These are phyloP conservation scores for Trametes sp. DNA, from an alignment of 1,284 basidiomycete species.

Conservation along the genomic window DNA sequence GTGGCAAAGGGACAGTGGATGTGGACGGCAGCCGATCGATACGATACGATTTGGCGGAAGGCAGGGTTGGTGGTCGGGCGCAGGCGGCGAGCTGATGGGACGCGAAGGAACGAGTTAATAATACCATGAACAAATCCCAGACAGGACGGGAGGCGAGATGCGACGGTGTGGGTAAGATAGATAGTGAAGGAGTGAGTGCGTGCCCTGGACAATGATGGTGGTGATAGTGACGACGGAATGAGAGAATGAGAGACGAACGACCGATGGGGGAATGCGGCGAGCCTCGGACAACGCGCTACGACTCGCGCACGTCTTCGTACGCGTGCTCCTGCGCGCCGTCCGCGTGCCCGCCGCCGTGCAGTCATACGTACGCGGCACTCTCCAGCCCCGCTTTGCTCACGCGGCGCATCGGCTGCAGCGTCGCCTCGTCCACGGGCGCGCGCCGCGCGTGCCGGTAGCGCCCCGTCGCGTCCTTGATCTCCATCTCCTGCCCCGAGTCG, in stretches of 20 bases:
- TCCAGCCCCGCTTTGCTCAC: conserved; percentile 92
- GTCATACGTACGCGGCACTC: conserved; percentile 50
- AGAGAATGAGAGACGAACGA: not conserved
- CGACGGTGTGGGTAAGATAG: not conserved
- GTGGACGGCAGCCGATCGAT: not conserved
- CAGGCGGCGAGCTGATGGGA: not conserved
- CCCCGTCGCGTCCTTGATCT: conserved; percentile 83
- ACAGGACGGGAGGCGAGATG: not conserved
- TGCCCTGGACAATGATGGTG: not conserved
- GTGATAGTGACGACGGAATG: too few relatives aligned
- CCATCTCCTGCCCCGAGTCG: conserved; percentile 79
- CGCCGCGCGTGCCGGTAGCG: conserved; percentile 85
- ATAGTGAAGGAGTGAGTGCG: not conserved
- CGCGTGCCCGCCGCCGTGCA: conserved; percentile 5
- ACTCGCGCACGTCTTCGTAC: not conserved
- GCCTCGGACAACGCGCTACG: not conserved
- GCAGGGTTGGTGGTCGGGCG: not conserved
- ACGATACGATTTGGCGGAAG: too few relatives aligned
- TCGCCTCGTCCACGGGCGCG: conserved; percentile 86
- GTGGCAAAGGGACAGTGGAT: not conserved
- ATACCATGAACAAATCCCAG: not conserved
- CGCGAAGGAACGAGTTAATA: not conserved
- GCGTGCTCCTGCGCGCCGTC: not conserved
- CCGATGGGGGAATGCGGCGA: not conserved
- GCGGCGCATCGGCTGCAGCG: conserved; percentile 84